Conservation (phyloP, 257 asterid species). For the Echites panduratus region DNA sequence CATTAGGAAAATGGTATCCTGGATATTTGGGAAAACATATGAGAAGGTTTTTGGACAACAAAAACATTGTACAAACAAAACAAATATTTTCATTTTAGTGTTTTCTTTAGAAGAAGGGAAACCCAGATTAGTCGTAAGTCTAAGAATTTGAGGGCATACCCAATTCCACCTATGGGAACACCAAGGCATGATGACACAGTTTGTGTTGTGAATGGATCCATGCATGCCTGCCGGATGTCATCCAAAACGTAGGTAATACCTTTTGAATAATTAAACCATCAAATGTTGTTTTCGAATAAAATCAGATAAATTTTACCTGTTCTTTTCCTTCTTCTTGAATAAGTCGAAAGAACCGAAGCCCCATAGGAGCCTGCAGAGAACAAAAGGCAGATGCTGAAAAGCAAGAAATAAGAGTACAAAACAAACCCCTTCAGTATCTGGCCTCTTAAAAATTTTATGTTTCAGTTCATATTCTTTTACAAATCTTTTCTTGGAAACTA, state of each 20-base stretch:
- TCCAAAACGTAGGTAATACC: slow-evolving; percentile 2
- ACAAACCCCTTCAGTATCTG: background rate
- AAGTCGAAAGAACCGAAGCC: slow-evolving; percentile 62
- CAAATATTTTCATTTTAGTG: background rate
- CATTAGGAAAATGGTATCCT: background rate
- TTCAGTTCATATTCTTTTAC: background rate
- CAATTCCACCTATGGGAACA: slow-evolving; percentile 92
- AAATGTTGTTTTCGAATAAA: background rate
- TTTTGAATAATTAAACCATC: slow-evolving; percentile 9
- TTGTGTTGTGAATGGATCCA: slow-evolving; percentile 28
- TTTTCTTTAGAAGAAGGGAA: background rate
- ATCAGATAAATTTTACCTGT: slow-evolving; percentile 25
- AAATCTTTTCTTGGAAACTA: background rate
- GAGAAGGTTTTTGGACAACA: background rate
- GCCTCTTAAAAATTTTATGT: background rate
- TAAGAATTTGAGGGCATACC: slow-evolving; percentile 38
- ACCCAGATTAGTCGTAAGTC: background rate
- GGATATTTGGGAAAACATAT: background rate
- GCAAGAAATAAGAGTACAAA: background rate
- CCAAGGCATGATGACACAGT: slow-evolving; percentile 71
- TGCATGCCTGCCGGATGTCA: slow-evolving; percentile 53
- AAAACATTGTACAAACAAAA: background rate
- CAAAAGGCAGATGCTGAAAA: background rate
- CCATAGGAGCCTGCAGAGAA: slow-evolving; percentile 68
- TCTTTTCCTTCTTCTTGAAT: slow-evolving; percentile 41